A percentile compares a stretch with the other conserved stretches of the same genome.
phyloP scores from a whole-genome alignment of 2,329 filamentous ascomycete species.

The Fusarium paranaense region DNA sequence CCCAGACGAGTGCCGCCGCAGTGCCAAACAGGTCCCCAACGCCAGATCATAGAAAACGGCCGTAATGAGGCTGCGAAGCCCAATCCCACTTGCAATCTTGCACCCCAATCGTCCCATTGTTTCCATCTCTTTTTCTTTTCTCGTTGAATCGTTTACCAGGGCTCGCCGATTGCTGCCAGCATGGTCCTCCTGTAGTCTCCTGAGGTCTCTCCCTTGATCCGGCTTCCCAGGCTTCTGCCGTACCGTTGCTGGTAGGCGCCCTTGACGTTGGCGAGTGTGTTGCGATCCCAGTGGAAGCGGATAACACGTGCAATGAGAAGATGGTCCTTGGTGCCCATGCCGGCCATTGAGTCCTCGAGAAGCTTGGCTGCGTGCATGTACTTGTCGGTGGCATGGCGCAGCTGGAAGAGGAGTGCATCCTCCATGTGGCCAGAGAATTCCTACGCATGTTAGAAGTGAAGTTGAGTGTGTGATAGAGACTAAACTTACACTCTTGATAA shows the following conservation, averaged over 20 bases:
- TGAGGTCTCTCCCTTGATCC: conserved; percentile 86
- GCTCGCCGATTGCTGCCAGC: conserved; percentile 73
- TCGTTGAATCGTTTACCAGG: conserved; percentile 24
- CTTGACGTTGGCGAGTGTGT: conserved; percentile 81
- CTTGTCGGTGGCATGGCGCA: conserved; percentile 81
- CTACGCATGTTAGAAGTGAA: conserved; percentile 46
- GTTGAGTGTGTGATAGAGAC: background rate
- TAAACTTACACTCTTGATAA: conserved; percentile 73
- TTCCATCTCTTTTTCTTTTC: background rate
- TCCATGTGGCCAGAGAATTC: conserved; percentile 96
- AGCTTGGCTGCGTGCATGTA: conserved; percentile 85
- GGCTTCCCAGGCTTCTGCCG: conserved; percentile 71
- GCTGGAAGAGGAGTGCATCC: conserved; percentile 81
- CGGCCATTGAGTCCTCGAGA: conserved; percentile 89
- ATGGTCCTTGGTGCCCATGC: conserved; percentile 86
- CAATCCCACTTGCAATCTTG: conserved; percentile 1
- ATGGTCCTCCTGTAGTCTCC: conserved; percentile 84
- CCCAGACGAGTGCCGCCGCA: conserved; percentile 15
- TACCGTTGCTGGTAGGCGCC: conserved; percentile 80
- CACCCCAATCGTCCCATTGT: background rate
- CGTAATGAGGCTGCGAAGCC: conserved; percentile 20
- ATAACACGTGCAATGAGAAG: conserved; percentile 83
- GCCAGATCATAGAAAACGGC: conserved; percentile 19
- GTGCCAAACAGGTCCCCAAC: conserved; percentile 29
- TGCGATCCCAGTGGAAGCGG: conserved; percentile 84